Conservation (phyloP, 2,329 filamentous ascomycete genomes). For the Verticillium albo-atrum region DNA sequence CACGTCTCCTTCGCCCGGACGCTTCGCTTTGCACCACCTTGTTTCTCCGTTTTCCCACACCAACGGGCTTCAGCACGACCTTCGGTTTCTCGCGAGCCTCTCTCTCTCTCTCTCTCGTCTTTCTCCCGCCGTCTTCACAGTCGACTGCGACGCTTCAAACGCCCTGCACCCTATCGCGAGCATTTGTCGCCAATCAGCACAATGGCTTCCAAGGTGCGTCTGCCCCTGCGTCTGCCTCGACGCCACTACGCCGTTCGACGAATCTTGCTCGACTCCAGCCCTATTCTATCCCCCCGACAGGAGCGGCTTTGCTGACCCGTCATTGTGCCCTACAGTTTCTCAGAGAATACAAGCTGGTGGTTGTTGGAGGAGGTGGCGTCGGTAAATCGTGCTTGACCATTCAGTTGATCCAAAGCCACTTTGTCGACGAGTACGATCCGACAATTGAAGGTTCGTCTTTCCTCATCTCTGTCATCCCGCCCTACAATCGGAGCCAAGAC, state of each 20-base stretch:
- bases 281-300: neutral
- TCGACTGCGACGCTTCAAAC: neutral
- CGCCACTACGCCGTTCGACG: neutral
- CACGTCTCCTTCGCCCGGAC: neutral
- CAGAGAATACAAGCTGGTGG: conserved; percentile 92
- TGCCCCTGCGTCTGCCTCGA: neutral
- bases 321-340: conserved; percentile 56
- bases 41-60: neutral
- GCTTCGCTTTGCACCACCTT: neutral
- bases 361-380: conserved; percentile 95
- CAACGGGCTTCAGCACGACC: neutral
- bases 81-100: neutral
- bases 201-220: conserved; percentile 36
- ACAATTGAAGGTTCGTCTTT: conserved; percentile 84
- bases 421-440: conserved; percentile 98
- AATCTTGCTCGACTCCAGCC: neutral
- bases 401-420: conserved; percentile 92
- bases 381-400: conserved; percentile 99
- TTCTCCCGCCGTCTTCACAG: neutral
- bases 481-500: too few species aligned
- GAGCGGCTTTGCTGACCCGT: neutral
- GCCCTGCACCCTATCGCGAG: neutral
- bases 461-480: neutral
- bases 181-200: conserved; percentile 12
- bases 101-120: neutral